Conservation (phyloP, 331 rosid species). For the Acacia pycnantha region DNA sequence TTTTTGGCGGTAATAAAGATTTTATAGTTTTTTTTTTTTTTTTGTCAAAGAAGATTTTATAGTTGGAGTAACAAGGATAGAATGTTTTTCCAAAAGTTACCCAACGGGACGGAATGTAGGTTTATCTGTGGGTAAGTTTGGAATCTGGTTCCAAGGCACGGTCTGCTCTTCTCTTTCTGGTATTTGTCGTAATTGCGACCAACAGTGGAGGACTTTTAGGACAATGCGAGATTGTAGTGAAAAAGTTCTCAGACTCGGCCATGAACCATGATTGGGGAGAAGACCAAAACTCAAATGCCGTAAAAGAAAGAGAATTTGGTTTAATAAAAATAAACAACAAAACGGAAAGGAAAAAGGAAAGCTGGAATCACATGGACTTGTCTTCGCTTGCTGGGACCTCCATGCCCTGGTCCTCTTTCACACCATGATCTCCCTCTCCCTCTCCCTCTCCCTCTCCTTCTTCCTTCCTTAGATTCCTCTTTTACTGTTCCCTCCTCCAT, state of each 20-base stretch:
- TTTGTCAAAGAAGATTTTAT: not conserved
- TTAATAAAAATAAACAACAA: not conserved
- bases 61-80: not conserved
- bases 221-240: not conserved
- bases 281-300: constrained; percentile 30
- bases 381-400: constrained; percentile 60
- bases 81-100: not conserved
- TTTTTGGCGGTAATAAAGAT: not conserved
- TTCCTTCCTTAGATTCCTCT: constrained; percentile 18
- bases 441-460: constrained; percentile 30
- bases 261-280: not conserved
- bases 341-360: constrained; percentile 32
- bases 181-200: not conserved
- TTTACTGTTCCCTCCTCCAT: constrained; percentile 40
- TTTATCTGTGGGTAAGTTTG: not conserved
- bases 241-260: not conserved
- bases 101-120: not conserved
- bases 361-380: constrained; percentile 97
- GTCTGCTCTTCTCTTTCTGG: not conserved
- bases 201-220: not conserved
- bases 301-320: constrained; percentile 14
- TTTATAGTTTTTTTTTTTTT: not conserved
- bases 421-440: constrained; percentile 36
- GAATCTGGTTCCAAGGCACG: not conserved
- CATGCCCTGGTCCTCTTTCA: constrained; percentile 32